Base-by-base conservation (phyloP, 2,329 filamentous ascomycete species). In the Balansia obtecta region DNA sequence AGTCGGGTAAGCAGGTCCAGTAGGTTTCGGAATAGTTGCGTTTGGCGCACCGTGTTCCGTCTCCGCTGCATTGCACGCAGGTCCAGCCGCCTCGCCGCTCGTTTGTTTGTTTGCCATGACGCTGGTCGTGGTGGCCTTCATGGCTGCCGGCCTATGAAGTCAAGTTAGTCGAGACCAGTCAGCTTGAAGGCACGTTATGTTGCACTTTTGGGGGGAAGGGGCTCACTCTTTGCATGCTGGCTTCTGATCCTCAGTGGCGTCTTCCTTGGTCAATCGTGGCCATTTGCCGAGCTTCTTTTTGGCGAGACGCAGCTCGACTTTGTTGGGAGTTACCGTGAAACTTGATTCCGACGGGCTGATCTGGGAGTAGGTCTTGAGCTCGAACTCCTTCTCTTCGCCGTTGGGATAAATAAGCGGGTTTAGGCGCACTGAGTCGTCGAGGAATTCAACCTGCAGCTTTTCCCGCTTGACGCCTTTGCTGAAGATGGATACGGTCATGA, bases 261-360 rank as follows among this genome's bases (percentile, higher is more conserved):
- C 47, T 11, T 46, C 49, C 46, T 53, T 58, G 50, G 55, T 57
- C 7, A 68, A 49, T 30, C 58, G 53, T 0, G 73, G 65, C 88
- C 88, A 93, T 62, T 87, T 90, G 7, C 83, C 84, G 0, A 77
- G 65, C 1, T 65, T 72, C 40, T 74, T 70, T 65, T 95, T 95
- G 53, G 74, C 75, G 15, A 95, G 74, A 11, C 71, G 76, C 38
- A 95, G 70, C 64, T 95, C 89, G 49, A 95, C 75, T 64, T 95
- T 95, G 60, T 82, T 88, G 1, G 84, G 74, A 41, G 85, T 83
- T 49, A 94, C 77, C 1, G 73, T 76, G 57, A 71, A 79, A 43
- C 73, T 83, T 18, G 80, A 88, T 33, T 73, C 66, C 1, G 72
- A 60, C 0, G 79, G 66, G 48, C 86, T 76, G 58, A 95, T 81